Evolutionary conservation across 2,329 filamentous ascomycete genomes (phyloP).

Genomic region (Corinectria fuckeliana): DNA sequence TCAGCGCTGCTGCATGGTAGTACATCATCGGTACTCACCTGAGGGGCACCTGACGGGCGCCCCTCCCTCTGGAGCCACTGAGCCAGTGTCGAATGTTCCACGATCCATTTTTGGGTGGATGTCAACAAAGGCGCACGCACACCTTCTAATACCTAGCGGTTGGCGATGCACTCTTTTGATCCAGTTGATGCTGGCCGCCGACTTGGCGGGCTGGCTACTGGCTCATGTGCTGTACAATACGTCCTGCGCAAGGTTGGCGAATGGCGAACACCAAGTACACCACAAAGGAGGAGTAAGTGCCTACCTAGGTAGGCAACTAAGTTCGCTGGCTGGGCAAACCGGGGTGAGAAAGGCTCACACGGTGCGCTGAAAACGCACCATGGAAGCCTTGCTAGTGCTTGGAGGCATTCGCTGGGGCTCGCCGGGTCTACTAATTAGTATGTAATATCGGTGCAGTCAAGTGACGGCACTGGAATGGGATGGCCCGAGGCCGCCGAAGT

Average conservation of each 20-base stretch:
- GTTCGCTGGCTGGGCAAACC: too few species aligned
- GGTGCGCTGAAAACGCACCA: constrained; percentile 11
- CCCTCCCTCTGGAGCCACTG: constrained; percentile 29
- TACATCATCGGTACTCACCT: constrained; percentile 26
- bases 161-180: not conserved
- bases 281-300: too few species aligned
- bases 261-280: not conserved
- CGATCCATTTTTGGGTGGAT: constrained; percentile 25
- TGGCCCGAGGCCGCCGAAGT: constrained; percentile 28
- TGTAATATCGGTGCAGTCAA: constrained; percentile 35
- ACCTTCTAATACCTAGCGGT: not conserved
- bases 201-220: not conserved
- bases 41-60: constrained; percentile 30
- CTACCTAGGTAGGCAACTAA: too few species aligned
- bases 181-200: not conserved
- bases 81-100: constrained; percentile 29
- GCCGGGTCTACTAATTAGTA: too few species aligned
- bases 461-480: constrained; percentile 35
- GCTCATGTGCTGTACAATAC: not conserved
- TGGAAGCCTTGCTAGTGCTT: constrained; percentile 14
- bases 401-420: constrained; percentile 9
- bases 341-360: too few species aligned
- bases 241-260: not conserved
- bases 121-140: constrained; percentile 23
- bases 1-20: not conserved